A percentile compares a stretch with the other conserved stretches of the same genome.
Conservation (phyloP, 108 stramenopile species). For the Nitzschia sp. region DNA sequence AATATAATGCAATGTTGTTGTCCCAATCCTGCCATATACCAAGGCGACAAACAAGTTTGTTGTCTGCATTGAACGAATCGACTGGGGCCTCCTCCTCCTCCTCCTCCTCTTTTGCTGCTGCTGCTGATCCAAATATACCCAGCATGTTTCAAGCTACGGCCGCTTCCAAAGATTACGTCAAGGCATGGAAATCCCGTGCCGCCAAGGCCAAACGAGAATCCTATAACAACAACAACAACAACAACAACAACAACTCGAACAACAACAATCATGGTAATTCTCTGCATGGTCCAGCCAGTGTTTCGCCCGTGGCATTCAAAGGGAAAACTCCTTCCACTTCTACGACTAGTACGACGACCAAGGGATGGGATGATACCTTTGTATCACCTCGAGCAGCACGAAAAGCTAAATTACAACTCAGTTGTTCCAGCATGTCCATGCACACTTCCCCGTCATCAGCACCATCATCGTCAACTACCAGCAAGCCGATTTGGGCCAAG, state of each 20-base stretch:
- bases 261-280: neutral
- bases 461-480: neutral
- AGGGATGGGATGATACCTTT: neutral
- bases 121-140: neutral
- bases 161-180: constrained; percentile 6
- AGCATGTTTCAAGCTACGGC: neutral
- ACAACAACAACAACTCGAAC: neutral
- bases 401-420: neutral
- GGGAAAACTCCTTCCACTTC: neutral
- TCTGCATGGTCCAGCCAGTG: neutral
- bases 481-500: neutral
- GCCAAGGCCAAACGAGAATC: neutral
- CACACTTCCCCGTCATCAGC: neutral
- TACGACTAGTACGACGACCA: neutral
- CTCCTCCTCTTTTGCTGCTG: neutral
- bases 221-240: neutral
- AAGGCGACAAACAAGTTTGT: too few relatives aligned
- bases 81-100: neutral
- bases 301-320: neutral
- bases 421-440: too few relatives aligned
- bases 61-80: too few relatives aligned
- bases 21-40: neutral
- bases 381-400: neutral
- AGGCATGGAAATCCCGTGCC: constrained; percentile 7
- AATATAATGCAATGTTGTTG: neutral